A percentile compares a stretch with the other conserved stretches of the same genome.
phyloP scores from a whole-genome alignment of 257 asterid genomes.

The Solanum acaule region DNA sequence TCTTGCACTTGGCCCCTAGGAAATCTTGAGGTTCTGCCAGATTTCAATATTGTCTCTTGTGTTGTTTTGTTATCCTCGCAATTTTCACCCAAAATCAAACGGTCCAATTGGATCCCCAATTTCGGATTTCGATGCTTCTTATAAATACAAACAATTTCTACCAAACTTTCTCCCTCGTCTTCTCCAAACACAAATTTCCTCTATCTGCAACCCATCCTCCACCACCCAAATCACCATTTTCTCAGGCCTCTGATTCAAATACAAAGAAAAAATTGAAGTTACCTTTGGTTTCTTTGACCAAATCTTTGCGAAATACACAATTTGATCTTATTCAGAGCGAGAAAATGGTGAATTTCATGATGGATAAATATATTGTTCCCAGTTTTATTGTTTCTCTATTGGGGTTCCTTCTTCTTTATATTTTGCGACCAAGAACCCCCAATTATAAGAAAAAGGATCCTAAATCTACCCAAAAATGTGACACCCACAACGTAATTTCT shows the following conservation, averaged over 20 bases:
- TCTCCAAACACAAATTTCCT: neutral
- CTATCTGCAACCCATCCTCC: neutral
- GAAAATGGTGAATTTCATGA: neutral
- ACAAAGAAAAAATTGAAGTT: neutral
- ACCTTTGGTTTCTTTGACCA: neutral
- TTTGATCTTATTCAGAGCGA: neutral
- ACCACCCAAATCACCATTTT: neutral
- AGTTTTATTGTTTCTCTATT: conserved; percentile 14
- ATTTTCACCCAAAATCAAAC: neutral
- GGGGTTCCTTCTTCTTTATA: conserved; percentile 13
- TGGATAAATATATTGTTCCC: conserved; percentile 20
- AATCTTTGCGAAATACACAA: neutral
- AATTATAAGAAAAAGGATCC: neutral
- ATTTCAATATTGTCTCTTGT: neutral
- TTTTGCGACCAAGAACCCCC: conserved; percentile 7
- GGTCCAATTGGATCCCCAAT: neutral
- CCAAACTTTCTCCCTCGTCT: neutral
- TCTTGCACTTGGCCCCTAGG: neutral
- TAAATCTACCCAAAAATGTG: neutral
- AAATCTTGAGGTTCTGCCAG: neutral
- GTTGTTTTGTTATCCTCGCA: neutral
- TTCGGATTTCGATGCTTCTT: neutral
- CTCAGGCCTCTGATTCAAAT: neutral
- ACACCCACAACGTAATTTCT: conserved; percentile 1
- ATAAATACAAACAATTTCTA: neutral